These are phyloP conservation scores for Jatropha multifida DNA, from an alignment of 441 rosid species.

Conservation along the genomic window DNA sequence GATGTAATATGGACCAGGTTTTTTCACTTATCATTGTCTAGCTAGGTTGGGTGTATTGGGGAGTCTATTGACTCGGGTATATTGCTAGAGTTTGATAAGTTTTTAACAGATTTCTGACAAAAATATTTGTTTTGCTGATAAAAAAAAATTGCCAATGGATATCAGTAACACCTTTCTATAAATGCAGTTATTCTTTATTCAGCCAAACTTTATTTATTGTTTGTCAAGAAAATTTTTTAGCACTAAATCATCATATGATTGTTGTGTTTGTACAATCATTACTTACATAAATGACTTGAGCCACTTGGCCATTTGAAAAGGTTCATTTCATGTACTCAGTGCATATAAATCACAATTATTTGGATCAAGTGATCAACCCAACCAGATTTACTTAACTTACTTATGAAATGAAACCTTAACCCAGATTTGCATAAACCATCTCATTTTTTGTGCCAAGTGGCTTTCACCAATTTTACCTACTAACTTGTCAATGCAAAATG, in stretches of 20 bases:
- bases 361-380: not conserved
- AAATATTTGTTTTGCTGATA: no score
- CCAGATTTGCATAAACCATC: not conserved
- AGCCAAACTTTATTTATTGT: not conserved
- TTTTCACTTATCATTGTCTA: no score
- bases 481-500: not conserved
- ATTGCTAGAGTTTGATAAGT: no score
- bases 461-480: not conserved
- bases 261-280: not conserved
- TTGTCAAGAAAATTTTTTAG: not conserved
- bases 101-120: no score
- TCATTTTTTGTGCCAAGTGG: conserved; percentile 1
- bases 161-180: not conserved
- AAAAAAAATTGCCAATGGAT: no score
- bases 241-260: not conserved
- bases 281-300: not conserved
- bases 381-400: not conserved
- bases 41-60: no score
- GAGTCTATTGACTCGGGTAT: no score
- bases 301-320: not conserved
- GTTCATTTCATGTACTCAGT: not conserved
- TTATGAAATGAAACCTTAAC: not conserved
- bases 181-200: not conserved
- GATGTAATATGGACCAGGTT: no score
- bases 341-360: not conserved